Percentiles rank a stretch among this genome's conserved stretches.
Evolutionary conservation across 129 eudicot species (phyloP).

Genomic region (Saussurea involucrata): DNA sequence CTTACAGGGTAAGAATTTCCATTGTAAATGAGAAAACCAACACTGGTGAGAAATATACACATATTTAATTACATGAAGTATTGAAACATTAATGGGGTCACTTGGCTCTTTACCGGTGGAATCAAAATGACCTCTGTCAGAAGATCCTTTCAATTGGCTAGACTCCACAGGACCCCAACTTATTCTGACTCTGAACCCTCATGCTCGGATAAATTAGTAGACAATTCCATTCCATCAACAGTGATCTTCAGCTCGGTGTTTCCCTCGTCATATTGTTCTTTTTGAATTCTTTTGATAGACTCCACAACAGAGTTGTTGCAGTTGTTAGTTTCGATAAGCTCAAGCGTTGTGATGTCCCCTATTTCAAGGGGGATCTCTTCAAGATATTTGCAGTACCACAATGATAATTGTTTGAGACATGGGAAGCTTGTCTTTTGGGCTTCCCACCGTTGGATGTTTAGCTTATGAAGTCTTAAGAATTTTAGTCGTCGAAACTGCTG

Average conservation of each 20-base stretch:
- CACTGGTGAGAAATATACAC: too few species aligned
- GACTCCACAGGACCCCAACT: too few species aligned
- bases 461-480: not conserved
- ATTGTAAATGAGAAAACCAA: too few species aligned
- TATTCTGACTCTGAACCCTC: too few species aligned
- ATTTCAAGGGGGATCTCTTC: not conserved
- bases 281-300: not conserved
- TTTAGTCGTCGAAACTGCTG: conserved; percentile 3
- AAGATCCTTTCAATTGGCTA: too few species aligned
- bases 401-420: not conserved
- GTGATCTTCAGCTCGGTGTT: not conserved
- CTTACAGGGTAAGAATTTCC: too few species aligned
- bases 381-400: not conserved
- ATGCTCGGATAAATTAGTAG: not conserved
- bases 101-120: too few species aligned
- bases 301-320: not conserved
- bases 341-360: not conserved
- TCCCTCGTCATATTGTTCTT: not conserved
- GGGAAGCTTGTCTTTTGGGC: conserved; percentile 2
- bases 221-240: not conserved
- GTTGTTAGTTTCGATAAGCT: not conserved
- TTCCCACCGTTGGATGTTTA: not conserved
- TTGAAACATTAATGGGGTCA: too few species aligned
- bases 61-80: too few species aligned
- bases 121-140: too few species aligned